Base-by-base conservation (phyloP, 176 grass and related monocot genomes). In the Metroxylon sagu region DNA sequence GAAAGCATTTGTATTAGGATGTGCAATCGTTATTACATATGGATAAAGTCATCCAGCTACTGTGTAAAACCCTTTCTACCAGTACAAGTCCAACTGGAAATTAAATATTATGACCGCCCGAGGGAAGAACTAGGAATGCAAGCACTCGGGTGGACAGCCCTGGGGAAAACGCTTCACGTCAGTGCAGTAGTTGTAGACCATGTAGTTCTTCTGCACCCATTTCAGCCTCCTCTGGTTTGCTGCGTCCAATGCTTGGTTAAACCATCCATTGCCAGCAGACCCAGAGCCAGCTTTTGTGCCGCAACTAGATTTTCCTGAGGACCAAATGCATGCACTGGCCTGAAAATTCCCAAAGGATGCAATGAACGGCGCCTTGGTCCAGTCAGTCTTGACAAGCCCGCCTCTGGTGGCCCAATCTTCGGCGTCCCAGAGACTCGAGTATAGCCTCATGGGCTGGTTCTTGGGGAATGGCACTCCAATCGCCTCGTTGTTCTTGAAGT, bases 161-260 rank as follows among this genome's bases (percentile, higher is more conserved):
- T 85, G 68, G 1, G 89, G 81, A 60, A 80, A 82, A 0, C 89
- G 68, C 53, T 85, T 88, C 63, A 67, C n/a, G 56, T 95, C 89
- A 0, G 61, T 56, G 59, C 89, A 95, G 64, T 95, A 95, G 74
- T 95, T 79, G 53, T 95, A 95, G 59, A 89, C 79, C 89, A 95
- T 95, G 57, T 82, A 89, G 71, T 85, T 89, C 56, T 74, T 79
- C 81, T 85, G 81, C 66, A 82, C 76, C 74, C 75, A 82, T 0
- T 60, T 29, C 81, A 95, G 81, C 27, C 73, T 62, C 0, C 59
- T 50, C 49, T 89, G 78, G n/a, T 65, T 79, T 55, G 62, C 56
- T 35, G 70, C 80, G 48, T 64, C 80, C 4, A 95, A 71, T 61
- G 85, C 39, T 74, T 89, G 84, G 50, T 66, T 82, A 43, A 43